phyloP scores from a whole-genome alignment of 495 filamentous ascomycete genomes.

The Astrothelium subdiscretum region DNA sequence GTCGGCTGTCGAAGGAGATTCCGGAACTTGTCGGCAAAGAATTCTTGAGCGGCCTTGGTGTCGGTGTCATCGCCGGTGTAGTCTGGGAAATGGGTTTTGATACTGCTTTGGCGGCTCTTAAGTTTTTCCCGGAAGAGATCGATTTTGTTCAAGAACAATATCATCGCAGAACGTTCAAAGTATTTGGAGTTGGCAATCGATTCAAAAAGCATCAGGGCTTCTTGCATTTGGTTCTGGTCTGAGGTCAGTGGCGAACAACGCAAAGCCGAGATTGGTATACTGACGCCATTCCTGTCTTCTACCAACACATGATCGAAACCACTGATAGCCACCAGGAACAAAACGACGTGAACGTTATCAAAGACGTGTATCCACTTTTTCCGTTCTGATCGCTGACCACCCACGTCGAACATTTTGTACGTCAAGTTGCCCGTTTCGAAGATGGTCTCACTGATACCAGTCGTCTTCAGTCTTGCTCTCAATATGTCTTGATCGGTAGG shows the following conservation, averaged over 20 bases:
- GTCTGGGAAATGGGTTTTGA: constrained; percentile 87
- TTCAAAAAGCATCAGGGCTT: constrained; percentile 96
- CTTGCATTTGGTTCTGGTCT: constrained; percentile 97
- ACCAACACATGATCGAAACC: constrained; percentile 96
- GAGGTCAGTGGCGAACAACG: neutral
- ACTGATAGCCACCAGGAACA: constrained; percentile 92
- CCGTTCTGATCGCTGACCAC: constrained; percentile 94
- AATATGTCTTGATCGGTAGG: constrained; percentile 97
- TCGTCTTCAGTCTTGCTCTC: constrained; percentile 82
- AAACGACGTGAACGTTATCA: constrained; percentile 84
- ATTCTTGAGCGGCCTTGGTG: constrained; percentile 55
- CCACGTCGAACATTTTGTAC: constrained; percentile 99
- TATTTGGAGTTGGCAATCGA: constrained; percentile 94
- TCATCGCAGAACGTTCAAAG: constrained; percentile 93
- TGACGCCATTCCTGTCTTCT: constrained; percentile 92
- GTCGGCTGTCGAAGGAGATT: constrained; percentile 73
- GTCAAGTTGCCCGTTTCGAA: constrained; percentile 97
- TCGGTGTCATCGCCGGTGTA: constrained; percentile 55
- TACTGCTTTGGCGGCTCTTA: constrained; percentile 48
- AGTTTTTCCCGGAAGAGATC: constrained; percentile 94
- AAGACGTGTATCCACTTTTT: constrained; percentile 99
- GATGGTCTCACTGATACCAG: constrained; percentile 96
- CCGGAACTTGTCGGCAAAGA: constrained; percentile 84
- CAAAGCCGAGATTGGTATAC: constrained; percentile 24
- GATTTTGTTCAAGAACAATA: constrained; percentile 98